Evolutionary conservation across 1,284 basidiomycete genomes (phyloP), one percentile per base, ranked within the genome.

Genomic region (Moesziomyces parantarcticus): DNA sequence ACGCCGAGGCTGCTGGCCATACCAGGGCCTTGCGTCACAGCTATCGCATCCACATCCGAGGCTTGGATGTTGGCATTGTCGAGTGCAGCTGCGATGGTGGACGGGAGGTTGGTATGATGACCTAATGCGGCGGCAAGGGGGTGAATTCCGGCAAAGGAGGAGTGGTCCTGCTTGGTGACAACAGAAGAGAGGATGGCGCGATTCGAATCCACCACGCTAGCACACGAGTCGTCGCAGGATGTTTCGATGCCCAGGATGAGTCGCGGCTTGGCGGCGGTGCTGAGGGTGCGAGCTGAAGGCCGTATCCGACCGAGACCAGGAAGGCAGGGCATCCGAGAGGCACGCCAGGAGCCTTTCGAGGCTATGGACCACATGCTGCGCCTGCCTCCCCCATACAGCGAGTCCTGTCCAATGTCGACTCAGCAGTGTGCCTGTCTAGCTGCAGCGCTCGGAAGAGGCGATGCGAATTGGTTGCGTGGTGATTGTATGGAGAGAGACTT

Each of bases 211-310:
- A 81, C 76, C 34, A 83, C 62, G 21, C 73, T 61, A 0, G 78
- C 81, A 50, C 81, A 83, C 4, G 80, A 82, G 56, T 83, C 81
- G 48, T 83, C 81, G 54, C 81, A 83, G 9, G 80, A 82, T 11
- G 79, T 79, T 41, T 83, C 81, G 25, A 83, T 81, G 39, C 81
- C 81, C 2, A 83, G 69, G 16, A 83, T 74, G 21, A 68, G 48
- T 23, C 55, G 40, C 5, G 58, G 47, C 20, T 42, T 40, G 26
- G 22, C 21, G 41, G 34, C 20, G 42, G 45, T 34, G 43, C n/a
- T 23, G 21, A 42, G 10, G 9, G 45, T 5, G 46, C 21, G 48
- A 34, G 6, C 21, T 11, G 16, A 14, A 13, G 25, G 11, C 3
- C 5, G 11, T 36, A 25, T 21, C 1, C 39, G 39, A 13, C 10